These are phyloP conservation scores for Ramaria rubella DNA, from an alignment of 768 basidiomycete genomes.

Conservation along the genomic window DNA sequence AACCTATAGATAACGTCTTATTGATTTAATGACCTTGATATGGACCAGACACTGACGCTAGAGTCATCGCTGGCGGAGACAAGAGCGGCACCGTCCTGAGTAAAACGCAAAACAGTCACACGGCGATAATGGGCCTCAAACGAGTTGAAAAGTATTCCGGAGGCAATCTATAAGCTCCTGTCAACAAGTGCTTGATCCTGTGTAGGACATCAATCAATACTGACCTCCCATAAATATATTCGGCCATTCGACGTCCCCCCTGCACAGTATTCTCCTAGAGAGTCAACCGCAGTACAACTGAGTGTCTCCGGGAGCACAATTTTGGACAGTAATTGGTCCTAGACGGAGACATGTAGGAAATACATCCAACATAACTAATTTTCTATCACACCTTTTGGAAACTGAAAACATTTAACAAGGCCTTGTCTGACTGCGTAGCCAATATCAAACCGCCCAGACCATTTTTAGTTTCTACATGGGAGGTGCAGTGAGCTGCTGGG, in stretches of 20 bases:
- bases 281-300: slow-evolving; percentile 70
- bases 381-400: slow-evolving; percentile 74
- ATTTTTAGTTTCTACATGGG: slow-evolving; percentile 56
- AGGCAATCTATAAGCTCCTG: slow-evolving; percentile 55
- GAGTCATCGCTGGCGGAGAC: slow-evolving; percentile 90
- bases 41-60: slow-evolving; percentile 80
- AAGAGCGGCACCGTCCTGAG: slow-evolving; percentile 71
- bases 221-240: slow-evolving; percentile 93
- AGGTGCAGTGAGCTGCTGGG: slow-evolving; percentile 57
- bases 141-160: slow-evolving; percentile 86
- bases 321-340: slow-evolving; percentile 84
- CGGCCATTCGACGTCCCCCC: slow-evolving; percentile 86
- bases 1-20: neutral
- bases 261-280: slow-evolving; percentile 68
- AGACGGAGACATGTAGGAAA: neutral
- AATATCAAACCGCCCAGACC: slow-evolving; percentile 81
- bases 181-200: too few species aligned
- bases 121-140: slow-evolving; percentile 97
- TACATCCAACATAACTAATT: neutral
- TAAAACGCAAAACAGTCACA: slow-evolving; percentile 77
- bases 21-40: slow-evolving; percentile 59
- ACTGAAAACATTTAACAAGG: slow-evolving; percentile 81
- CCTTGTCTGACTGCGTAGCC: slow-evolving; percentile 82
- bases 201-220: slow-evolving; percentile 29
- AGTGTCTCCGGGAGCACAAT: slow-evolving; percentile 88